Evolutionary conservation across 2,329 filamentous ascomycete species (phyloP).

Genomic region (Monosporascus cannonballus): DNA sequence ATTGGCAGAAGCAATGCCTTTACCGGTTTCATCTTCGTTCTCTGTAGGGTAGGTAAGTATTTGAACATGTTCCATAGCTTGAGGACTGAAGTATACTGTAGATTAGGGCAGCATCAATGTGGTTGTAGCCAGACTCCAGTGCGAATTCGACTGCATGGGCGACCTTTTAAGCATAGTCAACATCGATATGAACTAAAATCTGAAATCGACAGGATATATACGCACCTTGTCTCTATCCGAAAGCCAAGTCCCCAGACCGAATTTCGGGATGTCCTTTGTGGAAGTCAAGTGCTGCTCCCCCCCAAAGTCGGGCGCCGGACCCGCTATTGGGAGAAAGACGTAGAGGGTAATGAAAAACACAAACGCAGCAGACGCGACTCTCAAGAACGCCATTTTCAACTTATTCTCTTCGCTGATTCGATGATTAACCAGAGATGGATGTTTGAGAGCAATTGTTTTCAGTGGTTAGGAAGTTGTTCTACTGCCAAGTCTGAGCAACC

Average conservation of each 20-base stretch:
- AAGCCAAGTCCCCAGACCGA: constrained; percentile 26
- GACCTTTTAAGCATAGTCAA: constrained; percentile 9
- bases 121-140: constrained; percentile 20
- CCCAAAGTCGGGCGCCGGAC: background rate
- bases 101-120: constrained; percentile 24
- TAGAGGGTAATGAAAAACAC: background rate
- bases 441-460: background rate
- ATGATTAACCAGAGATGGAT: background rate
- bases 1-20: constrained; percentile 38
- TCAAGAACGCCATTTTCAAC: background rate
- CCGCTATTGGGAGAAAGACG: background rate
- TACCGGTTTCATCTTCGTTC: constrained; percentile 43
- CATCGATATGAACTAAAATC: background rate
- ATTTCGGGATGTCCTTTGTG: constrained; percentile 18
- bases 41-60: constrained; percentile 11
- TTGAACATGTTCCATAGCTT: background rate
- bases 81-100: constrained; percentile 14
- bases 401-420: no score
- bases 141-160: constrained; percentile 24
- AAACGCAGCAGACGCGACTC: background rate
- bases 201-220: background rate
- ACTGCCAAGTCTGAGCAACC: background rate
- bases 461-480: no score
- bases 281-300: constrained; percentile 1
- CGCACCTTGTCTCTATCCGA: constrained; percentile 19